Evolutionary conservation across 2,329 filamentous ascomycete species (phyloP), one percentile per base, ranked within the genome.

Genomic region (Nothomitra cinnamomea): DNA sequence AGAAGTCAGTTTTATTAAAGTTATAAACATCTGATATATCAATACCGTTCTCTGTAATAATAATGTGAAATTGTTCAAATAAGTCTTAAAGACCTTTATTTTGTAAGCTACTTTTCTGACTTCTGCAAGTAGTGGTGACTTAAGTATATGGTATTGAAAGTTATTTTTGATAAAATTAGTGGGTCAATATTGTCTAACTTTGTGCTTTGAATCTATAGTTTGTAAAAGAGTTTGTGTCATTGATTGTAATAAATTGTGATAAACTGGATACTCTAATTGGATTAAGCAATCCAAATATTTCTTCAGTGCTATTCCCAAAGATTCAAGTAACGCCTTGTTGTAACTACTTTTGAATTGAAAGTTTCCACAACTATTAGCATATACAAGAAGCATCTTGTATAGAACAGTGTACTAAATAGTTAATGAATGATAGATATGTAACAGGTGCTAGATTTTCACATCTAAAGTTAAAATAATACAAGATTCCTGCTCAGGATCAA

Each of bases 11-110:
- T n/a, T n/a, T n/a, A n/a, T n/a, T n/a, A n/a, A n/a, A n/a, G n/a
- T n/a, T n/a, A n/a, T n/a, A n/a, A n/a, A n/a, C n/a, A n/a, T n/a
- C n/a, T n/a, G n/a, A 57, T 35, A 38, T 57, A 13, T 56, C 17
- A 17, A 57, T 56, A 15, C 24, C 53, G 17, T 53, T 32, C 32
- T 56, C 19, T 22, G 45, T 22, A 13, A 53, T 38, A 2, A 47
- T 53, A 25, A 25, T 54, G 28, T 56, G 53, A 35, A 53, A 50
- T 28, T 38, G 17, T 13, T 21, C 15, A 57, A 57, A 38, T 43
- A 53, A 8, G 24, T 35, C 17, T 19, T 17, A 48, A 57, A 24
- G 8, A 24, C 19, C 28, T 56, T 53, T n/a, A 45, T 53, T 25
- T 57, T 40, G 15, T 57, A 38, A 6, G 55, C 36, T 21, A 38